phyloP scores from a whole-genome alignment of 495 filamentous ascomycete species.

The Penicillium nucicola region DNA sequence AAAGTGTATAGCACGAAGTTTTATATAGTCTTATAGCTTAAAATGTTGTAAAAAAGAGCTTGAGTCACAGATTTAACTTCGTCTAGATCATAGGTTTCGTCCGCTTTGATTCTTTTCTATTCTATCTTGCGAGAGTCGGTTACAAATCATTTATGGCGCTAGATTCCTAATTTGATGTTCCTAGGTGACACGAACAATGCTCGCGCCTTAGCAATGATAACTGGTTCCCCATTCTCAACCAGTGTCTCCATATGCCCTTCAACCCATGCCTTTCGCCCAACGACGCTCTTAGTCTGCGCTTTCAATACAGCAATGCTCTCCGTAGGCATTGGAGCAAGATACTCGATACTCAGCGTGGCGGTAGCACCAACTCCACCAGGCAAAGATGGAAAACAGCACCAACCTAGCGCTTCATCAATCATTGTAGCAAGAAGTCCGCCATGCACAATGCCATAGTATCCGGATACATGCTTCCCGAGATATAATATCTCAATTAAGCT shows the following conservation, averaged over 20 bases:
- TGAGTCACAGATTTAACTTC: no score
- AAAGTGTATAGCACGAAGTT: no score
- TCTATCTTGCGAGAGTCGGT: no score
- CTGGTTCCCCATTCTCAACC: slow-evolving; percentile 53
- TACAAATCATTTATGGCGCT: no score
- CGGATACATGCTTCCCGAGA: slow-evolving; percentile 73
- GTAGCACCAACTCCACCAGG: slow-evolving; percentile 84
- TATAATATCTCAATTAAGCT: slow-evolving; percentile 67
- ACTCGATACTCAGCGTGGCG: slow-evolving; percentile 81
- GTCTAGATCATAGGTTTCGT: no score
- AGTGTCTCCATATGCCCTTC: slow-evolving; percentile 81
- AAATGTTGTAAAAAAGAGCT: no score
- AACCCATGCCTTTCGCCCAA: slow-evolving; percentile 92
- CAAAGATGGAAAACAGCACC: slow-evolving; percentile 82
- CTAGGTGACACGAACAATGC: slow-evolving; percentile 85
- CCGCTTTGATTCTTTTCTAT: no score
- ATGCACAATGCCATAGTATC: slow-evolving; percentile 84
- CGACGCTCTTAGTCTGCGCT: slow-evolving; percentile 75
- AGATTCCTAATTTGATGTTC: no score
- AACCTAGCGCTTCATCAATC: slow-evolving; percentile 80
- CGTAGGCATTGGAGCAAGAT: slow-evolving; percentile 69
- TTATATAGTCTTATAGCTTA: no score
- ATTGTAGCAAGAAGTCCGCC: slow-evolving; percentile 85
- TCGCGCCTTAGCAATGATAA: slow-evolving; percentile 67
- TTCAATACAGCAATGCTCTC: slow-evolving; percentile 68